Conservation (phyloP, 164 flowering plant genomes). For the Malania oleifera region DNA sequence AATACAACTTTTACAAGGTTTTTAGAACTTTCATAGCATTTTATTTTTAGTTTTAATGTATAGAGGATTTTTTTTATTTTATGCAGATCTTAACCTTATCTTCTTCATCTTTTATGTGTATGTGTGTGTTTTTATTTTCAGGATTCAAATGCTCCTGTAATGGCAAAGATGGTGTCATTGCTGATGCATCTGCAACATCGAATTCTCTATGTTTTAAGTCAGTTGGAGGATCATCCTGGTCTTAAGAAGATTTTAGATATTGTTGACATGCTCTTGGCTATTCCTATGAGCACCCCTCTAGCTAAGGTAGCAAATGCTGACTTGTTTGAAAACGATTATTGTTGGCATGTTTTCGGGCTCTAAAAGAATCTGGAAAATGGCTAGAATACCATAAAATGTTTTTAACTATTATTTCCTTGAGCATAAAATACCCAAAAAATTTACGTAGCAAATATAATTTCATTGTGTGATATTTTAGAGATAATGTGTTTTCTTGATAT, state of each 20-base stretch:
- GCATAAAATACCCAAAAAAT: too few relatives aligned
- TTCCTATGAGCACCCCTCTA: slow-evolving; percentile 66
- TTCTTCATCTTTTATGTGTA: background rate
- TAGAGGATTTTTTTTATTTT: background rate
- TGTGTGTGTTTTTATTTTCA: slow-evolving; percentile 3
- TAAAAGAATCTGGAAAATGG: too few relatives aligned
- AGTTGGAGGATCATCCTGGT: slow-evolving; percentile 73
- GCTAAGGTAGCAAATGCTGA: slow-evolving; percentile 54
- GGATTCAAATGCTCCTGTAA: slow-evolving; percentile 68
- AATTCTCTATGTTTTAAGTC: slow-evolving; percentile 38
- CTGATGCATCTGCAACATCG: slow-evolving; percentile 37
- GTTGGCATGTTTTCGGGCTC: too few relatives aligned
- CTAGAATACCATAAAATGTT: too few relatives aligned
- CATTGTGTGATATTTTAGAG: too few relatives aligned
- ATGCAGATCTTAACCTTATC: background rate
- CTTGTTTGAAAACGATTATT: too few relatives aligned
- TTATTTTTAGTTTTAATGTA: background rate
- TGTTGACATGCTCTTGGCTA: slow-evolving; percentile 57
- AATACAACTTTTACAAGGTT: slow-evolving; percentile 83
- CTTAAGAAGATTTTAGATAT: slow-evolving; percentile 59
- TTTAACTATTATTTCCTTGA: too few relatives aligned
- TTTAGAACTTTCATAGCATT: background rate
- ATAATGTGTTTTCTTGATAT: too few relatives aligned
- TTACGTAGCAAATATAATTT: too few relatives aligned
- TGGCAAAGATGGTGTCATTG: slow-evolving; percentile 63